Evolutionary conservation across 768 basidiomycete genomes (phyloP).

Genomic region (Infundibulicybe gibba): DNA sequence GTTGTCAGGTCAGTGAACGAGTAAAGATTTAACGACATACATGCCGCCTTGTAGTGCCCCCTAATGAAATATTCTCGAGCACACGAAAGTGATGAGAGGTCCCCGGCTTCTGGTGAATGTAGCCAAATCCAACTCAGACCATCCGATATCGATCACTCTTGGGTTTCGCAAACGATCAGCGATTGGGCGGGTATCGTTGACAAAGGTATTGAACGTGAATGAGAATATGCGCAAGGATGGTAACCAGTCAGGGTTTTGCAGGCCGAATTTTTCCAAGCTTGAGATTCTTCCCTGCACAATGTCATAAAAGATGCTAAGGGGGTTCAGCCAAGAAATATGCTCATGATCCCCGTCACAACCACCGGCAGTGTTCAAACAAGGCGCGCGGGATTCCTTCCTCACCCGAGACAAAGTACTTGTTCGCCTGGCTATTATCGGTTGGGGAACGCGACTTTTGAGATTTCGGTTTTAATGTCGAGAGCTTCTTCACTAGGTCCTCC

Average conservation of each 20-base stretch:
- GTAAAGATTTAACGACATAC: background rate
- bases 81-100: too few species aligned
- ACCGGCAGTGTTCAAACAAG: conserved; percentile 49
- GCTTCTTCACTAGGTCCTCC: conserved; percentile 31
- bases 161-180: conserved; percentile 17
- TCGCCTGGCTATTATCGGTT: conserved; percentile 40
- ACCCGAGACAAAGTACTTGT: conserved; percentile 26
- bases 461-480: conserved; percentile 34
- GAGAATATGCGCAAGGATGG: conserved; percentile 15
- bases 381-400: conserved; percentile 26
- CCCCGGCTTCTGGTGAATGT: too few species aligned
- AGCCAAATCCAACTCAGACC: conserved; percentile 3
- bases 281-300: conserved; percentile 13
- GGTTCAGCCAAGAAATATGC: background rate
- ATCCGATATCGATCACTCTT: conserved; percentile 24
- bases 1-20: background rate
- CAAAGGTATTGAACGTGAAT: conserved; percentile 23
- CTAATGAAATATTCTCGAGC: too few species aligned
- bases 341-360: background rate
- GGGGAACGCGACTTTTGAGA: conserved; percentile 24
- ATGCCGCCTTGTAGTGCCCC: background rate
- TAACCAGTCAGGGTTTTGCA: conserved; percentile 17
- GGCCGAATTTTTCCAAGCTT: conserved; percentile 14
- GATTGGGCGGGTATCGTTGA: conserved; percentile 15
- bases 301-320: background rate